Conservation (phyloP, 2,329 filamentous ascomycete genomes). For the Cucurbitaria berberidis region DNA sequence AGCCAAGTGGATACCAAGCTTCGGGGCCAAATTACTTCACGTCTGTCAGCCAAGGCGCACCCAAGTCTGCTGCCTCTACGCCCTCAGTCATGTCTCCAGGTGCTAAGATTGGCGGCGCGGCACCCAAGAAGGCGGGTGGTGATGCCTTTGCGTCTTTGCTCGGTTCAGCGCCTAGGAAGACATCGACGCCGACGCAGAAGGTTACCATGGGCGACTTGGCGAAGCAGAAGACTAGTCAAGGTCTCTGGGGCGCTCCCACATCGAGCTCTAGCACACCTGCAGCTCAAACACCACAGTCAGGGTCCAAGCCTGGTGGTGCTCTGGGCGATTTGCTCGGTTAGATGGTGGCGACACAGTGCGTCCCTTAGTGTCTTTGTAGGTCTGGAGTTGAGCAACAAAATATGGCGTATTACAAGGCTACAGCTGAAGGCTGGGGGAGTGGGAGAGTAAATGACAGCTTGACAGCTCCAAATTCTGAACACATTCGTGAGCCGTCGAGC, state of each 20-base stretch:
- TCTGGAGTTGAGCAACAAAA: constrained; percentile 8
- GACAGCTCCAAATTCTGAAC: background rate
- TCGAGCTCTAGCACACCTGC: constrained; percentile 44
- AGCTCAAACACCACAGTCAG: constrained; percentile 32
- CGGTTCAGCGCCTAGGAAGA: constrained; percentile 77
- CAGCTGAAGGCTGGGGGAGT: background rate
- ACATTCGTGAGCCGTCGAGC: background rate
- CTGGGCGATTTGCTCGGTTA: constrained; percentile 46
- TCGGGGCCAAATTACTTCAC: constrained; percentile 93
- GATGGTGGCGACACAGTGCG: background rate
- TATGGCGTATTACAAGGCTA: background rate
- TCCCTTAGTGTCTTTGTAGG: background rate
- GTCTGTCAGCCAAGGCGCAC: constrained; percentile 63
- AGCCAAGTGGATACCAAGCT: constrained; percentile 73
- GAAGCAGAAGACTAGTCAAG: constrained; percentile 96
- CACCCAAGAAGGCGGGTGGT: constrained; percentile 62
- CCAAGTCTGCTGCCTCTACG: constrained; percentile 45
- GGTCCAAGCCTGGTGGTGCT: constrained; percentile 45
- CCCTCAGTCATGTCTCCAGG: constrained; percentile 53
- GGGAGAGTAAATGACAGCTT: background rate
- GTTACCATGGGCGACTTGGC: constrained; percentile 91
- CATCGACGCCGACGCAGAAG: constrained; percentile 63
- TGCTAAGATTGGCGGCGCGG: constrained; percentile 47
- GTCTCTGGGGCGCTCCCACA: constrained; percentile 83
- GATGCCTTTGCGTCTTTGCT: constrained; percentile 93